Conservation (phyloP, 148 eudicot species). For the Rhododendron mucronatum region DNA sequence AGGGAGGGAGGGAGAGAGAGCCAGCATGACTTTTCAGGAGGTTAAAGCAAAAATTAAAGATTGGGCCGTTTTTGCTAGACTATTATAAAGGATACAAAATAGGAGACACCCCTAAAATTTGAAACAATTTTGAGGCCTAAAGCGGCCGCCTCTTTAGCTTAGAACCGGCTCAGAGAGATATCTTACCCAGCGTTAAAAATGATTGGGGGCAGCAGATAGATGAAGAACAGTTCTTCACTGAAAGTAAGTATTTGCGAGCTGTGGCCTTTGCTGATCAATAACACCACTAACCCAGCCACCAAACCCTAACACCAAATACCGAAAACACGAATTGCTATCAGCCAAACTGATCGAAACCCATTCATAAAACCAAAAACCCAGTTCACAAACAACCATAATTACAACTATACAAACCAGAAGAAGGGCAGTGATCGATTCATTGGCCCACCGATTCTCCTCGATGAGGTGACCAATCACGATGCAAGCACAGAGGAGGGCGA, state of each 20-base stretch:
- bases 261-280: constrained; percentile 56
- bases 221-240: constrained; percentile 90
- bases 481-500: constrained; percentile 49
- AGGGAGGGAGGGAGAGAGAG: neutral
- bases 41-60: neutral
- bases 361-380: neutral
- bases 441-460: constrained; percentile 63
- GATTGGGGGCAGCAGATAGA: constrained; percentile 91
- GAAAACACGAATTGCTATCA: neutral
- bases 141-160: neutral
- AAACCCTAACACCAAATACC: constrained; percentile 36
- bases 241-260: constrained; percentile 68
- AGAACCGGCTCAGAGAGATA: neutral
- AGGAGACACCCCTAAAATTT: too few species aligned
- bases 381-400: neutral
- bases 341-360: neutral
- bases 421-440: constrained; percentile 63
- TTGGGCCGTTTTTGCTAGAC: too few species aligned
- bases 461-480: constrained; percentile 58
- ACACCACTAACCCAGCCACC: constrained; percentile 60
- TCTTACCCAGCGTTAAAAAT: constrained; percentile 97
- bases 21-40: too few species aligned
- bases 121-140: too few species aligned
- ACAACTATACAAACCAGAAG: constrained; percentile 35
- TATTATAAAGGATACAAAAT: too few species aligned